Base-by-base conservation (phyloP, 257 asterid species). In the Solanum okadae region DNA sequence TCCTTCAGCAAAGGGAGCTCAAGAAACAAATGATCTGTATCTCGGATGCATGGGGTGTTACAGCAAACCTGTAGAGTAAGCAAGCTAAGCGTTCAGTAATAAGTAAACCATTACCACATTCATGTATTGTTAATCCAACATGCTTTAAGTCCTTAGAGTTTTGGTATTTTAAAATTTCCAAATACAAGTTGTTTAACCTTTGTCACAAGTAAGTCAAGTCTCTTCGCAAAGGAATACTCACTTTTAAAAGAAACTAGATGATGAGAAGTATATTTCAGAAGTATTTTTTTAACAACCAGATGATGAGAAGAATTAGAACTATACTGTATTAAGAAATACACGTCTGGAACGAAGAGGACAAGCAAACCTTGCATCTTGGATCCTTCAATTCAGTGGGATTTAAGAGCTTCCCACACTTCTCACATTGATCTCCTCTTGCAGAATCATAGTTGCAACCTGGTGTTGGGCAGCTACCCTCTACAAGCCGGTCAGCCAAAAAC, bases 361-460 rank as follows among this genome's bases (percentile, higher is more conserved):
- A 33, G 56, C 91, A 31, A 38, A 94, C 99, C 98, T 96, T 96
- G 98, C 99, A 96, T 89, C 89, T 96, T 61, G 98, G 99, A 11
- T 95, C 93, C 88, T 92, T 56, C n/a, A 96, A 92, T 91, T 95
- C 99, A 10, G 98, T 94, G 86, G 99, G 98, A 91, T 96, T 95
- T 85, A 96, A 91, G 84, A 96, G 98, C 92, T 96, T 94, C 88
- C 95, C 95, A 72, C 99, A 96, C 86, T 93, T 95, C 87, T 96
- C 99, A 90, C 99, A 96, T 90, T 96, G 99, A 92, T 96, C 99
- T 42, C 99, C 99, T 86, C 99, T 94, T 23, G 99, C 99, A 83
- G 99, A 94, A 88, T 93, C 98, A 89, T 95, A 94, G 88, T 91
- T 91, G 91, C 99, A 96, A 87, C 94, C 96, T 33, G 95, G 95